These are phyloP conservation scores for Penicillium ochrochloron DNA, from an alignment of 495 filamentous ascomycete genomes.

Conservation along the genomic window DNA sequence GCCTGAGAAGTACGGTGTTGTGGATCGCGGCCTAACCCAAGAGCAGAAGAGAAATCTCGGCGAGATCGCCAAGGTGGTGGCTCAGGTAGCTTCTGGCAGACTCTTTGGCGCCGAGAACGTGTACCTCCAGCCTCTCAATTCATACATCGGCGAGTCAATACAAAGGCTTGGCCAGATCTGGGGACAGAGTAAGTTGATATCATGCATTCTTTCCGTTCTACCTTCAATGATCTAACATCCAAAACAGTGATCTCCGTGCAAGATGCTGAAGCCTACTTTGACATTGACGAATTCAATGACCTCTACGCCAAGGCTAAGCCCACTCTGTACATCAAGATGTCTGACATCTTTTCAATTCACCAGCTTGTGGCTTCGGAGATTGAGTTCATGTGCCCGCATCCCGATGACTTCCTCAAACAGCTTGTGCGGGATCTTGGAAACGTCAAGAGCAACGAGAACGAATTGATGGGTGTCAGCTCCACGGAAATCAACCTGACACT, in stretches of 20 bases:
- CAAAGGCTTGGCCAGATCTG: constrained; percentile 79
- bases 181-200: constrained; percentile 56
- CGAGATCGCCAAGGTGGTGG: constrained; percentile 88
- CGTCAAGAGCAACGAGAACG: constrained; percentile 92
- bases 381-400: constrained; percentile 70
- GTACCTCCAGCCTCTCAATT: constrained; percentile 92
- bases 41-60: constrained; percentile 91
- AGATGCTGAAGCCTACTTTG: constrained; percentile 86
- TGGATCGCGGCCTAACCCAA: constrained; percentile 84
- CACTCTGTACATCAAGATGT: constrained; percentile 97
- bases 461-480: constrained; percentile 83
- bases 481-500: constrained; percentile 92
- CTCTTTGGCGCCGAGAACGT: constrained; percentile 93
- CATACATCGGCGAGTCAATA: constrained; percentile 83
- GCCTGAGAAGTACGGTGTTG: constrained; percentile 87
- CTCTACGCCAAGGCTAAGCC: constrained; percentile 94
- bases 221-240: constrained; percentile 31
- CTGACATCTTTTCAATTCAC: constrained; percentile 96
- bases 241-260: constrained; percentile 76
- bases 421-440: constrained; percentile 91
- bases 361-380: constrained; percentile 82
- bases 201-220: not conserved
- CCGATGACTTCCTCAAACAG: constrained; percentile 89
- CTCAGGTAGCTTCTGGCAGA: constrained; percentile 82
- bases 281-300: constrained; percentile 98